Evolutionary conservation across 371 early-diverging fungal species (phyloP), one percentile per base, ranked within the genome.

Genomic region (Mucor saturninus): DNA sequence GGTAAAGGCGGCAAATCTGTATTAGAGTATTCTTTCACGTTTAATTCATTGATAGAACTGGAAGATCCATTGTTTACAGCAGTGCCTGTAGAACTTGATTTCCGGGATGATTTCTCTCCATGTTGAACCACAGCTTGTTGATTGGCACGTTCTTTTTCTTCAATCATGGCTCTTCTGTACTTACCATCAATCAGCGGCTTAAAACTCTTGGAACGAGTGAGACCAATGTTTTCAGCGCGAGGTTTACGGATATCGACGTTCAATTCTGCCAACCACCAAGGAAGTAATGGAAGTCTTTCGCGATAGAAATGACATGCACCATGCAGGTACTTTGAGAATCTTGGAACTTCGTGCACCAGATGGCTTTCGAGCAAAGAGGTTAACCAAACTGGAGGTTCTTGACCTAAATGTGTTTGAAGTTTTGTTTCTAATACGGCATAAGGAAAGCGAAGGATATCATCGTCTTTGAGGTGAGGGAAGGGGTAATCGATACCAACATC

Each of bases 241-340:
- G 79, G 68, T 61, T 80, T 92, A 62, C 90, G 89, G 56, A 95
- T 94, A 73, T 96, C 94, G 15, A 85, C 83, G 54, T 88, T 86
- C 84, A 97, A 90, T 78, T 97, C 95, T 6, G 93, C 86, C 45
- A 89, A 65, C 99, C 99, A 98, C 77, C 94, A 96, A 9, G 99
- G 99, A 43, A 97, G 79, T 38, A 93, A 84, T 28, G 89, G 84
- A 13, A 98, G 89, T 53, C 86, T 81, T 52, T 86, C 84, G 59
- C 91, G 90, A 52, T 95, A 86, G 28, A 98, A 83, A 9, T 91
- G 88, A n/a, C 95, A 89, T 28, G 90, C 88, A 67, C 98, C 99
- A 77, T 99, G 98, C 52, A 97, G 85, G 75, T 95, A 99, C 77
- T 98, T 99, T 59, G 93, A 93, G 85, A 98, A 99, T 66, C 95